A percentile compares a stretch with the other conserved stretches of the same genome.
phyloP scores from a whole-genome alignment of 2,329 filamentous ascomycete species.

The Hypoxylon sp. region DNA sequence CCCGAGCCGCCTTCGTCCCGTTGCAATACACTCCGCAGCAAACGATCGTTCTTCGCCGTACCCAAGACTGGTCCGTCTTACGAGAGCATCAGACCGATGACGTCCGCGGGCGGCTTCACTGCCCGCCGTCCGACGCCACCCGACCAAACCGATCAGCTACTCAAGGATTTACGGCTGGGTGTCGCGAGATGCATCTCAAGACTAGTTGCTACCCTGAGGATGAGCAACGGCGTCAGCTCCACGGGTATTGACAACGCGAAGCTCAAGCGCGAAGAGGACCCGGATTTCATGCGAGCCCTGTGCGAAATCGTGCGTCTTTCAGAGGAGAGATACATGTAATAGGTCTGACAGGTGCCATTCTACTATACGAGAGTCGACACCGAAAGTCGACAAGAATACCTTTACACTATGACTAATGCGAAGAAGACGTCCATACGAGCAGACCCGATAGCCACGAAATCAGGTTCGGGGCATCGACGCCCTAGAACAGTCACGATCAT shows the following conservation, averaged over 20 bases:
- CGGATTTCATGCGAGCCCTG: conserved; percentile 55
- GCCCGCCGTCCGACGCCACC: conserved; percentile 21
- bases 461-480: not conserved
- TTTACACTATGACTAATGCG: not conserved
- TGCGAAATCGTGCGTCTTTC: conserved; percentile 57
- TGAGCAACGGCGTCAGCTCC: conserved; percentile 12
- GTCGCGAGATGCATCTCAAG: conserved; percentile 63
- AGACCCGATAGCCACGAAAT: not conserved
- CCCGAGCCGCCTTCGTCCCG: conserved; percentile 34
- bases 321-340: conserved; percentile 51
- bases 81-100: conserved; percentile 31
- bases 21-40: conserved; percentile 37
- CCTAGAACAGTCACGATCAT: conserved; percentile 3
- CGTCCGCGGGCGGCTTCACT: conserved; percentile 35
- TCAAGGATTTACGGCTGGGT: conserved; percentile 59
- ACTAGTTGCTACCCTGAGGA: conserved; percentile 62
- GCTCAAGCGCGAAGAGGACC: conserved; percentile 49
- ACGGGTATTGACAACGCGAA: conserved; percentile 19
- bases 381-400: too few relatives aligned
- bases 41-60: conserved; percentile 35
- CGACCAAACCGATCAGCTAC: conserved; percentile 37
- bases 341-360: not conserved
- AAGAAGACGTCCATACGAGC: not conserved
- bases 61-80: conserved; percentile 24
- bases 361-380: not conserved